Evolutionary conservation across 2,329 filamentous ascomycete species (phyloP), one percentile per base, ranked within the genome.

Genomic region (Diaporthe caulivora): DNA sequence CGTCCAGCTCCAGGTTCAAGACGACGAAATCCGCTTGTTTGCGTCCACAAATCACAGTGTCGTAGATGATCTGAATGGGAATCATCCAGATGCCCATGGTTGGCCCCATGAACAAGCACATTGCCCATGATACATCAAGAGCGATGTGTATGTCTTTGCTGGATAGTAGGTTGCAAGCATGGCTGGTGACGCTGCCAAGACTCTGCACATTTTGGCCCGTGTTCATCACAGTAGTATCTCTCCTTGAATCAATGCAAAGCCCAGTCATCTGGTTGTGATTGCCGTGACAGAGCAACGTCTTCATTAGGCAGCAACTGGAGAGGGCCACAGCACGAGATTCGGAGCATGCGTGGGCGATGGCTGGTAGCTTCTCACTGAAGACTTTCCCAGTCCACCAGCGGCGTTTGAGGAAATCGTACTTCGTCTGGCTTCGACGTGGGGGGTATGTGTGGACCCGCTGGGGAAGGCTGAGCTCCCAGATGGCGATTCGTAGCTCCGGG

Each of bases 261-360:
- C 40, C 34, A 13, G 34, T n/a, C n/a, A 18, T 24, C 51, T 4
- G 29, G 1, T 17, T n/a, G 13, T 55, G 24, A 37, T 26, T 9
- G 10, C 7, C 11, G 17, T 8, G 4, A 6, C 1, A 3, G 11
- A 34, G 1, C 57, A 17, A 26, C 10, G 55, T 40, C 37, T 31
- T 26, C 24, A 34, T 57, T 4, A 8, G 17, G 13, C 24, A 44
- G 2, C 51, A 51, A 47, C 26, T 69, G 18, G 9, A 26, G 11
- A 44, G 17, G 51, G 65, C 65, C 37, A 69, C 51, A 9, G 18
- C 17, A 1, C 51, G 49, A 69, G 65, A 37, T 29, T 69, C 65
- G 17, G 2, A 21, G 11, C 49, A 69, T 6, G 47, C 65, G 29
- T 55, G 24, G 3, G 65, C 37, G n/a, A 69, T 47, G 15, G 15